phyloP scores from a whole-genome alignment of 2,329 filamentous ascomycete genomes.

The Aspergillus calidoustus region DNA sequence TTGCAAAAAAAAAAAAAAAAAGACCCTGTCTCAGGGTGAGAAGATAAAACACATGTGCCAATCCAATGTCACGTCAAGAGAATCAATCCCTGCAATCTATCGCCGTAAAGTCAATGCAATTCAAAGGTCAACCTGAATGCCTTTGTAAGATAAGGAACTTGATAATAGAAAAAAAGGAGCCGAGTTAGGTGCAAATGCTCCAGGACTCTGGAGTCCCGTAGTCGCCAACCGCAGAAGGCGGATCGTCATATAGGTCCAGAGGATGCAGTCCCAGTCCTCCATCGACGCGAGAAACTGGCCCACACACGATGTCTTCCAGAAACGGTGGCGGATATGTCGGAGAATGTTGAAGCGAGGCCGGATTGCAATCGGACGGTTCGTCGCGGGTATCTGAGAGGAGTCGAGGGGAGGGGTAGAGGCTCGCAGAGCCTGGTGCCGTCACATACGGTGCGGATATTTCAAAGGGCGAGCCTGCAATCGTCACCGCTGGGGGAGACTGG shows the following conservation, averaged over 20 bases:
- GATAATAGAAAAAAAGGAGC: not conserved
- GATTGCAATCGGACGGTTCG: constrained; percentile 37
- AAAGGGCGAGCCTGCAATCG: constrained; percentile 44
- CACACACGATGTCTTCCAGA: constrained; percentile 39
- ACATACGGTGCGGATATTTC: constrained; percentile 38
- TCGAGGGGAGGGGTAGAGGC: constrained; percentile 43
- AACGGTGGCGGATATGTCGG: constrained; percentile 45
- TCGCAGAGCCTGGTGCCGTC: constrained; percentile 41
- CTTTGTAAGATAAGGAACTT: constrained; percentile 13
- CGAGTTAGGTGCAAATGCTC: constrained; percentile 27
- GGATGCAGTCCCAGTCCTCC: constrained; percentile 30
- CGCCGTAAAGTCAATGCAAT: constrained; percentile 17
- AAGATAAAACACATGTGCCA: constrained; percentile 9
- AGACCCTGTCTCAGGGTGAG: not conserved
- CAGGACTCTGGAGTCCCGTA: constrained; percentile 43
- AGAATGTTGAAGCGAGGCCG: constrained; percentile 38
- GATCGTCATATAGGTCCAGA: constrained; percentile 39
- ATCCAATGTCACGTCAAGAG: not conserved
- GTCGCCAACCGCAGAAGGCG: constrained; percentile 38
- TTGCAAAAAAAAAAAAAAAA: constrained; percentile 18
- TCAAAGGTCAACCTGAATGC: constrained; percentile 18
- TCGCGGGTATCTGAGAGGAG: constrained; percentile 42
- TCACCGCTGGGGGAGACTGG: constrained; percentile 45
- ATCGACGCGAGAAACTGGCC: constrained; percentile 34
- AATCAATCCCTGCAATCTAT: constrained; percentile 16